phyloP scores from a whole-genome alignment of 371 early-diverging fungal genomes.

The Furculomyces boomerangus region DNA sequence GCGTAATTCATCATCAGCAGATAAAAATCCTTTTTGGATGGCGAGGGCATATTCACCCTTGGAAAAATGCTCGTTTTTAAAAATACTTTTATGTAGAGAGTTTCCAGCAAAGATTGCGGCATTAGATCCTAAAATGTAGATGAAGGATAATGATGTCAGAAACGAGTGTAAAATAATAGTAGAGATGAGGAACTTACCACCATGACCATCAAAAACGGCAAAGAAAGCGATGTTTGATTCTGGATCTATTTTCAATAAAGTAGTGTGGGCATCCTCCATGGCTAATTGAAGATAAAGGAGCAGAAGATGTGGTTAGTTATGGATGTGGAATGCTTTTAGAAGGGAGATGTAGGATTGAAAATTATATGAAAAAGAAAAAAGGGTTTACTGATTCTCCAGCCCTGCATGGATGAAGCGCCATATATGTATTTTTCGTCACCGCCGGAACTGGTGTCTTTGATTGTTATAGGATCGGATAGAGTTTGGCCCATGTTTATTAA shows the following conservation, averaged over 20 bases:
- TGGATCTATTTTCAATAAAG: slow-evolving; percentile 44
- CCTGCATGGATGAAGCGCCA: slow-evolving; percentile 89
- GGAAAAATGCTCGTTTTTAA: slow-evolving; percentile 37
- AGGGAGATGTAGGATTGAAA: not conserved
- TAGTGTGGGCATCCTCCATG: slow-evolving; percentile 95
- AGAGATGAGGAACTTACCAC: slow-evolving; percentile 39
- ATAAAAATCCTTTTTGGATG: slow-evolving; percentile 60
- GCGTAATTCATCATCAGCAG: slow-evolving; percentile 58
- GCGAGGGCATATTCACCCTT: slow-evolving; percentile 42
- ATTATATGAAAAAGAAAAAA: slow-evolving; percentile 1
- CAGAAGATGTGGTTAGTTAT: not conserved
- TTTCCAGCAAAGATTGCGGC: slow-evolving; percentile 73
- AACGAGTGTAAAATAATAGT: not conserved
- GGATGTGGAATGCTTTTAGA: not conserved
- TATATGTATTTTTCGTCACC: slow-evolving; percentile 52
- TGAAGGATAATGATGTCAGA: not conserved
- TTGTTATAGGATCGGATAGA: slow-evolving; percentile 80
- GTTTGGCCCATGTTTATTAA: slow-evolving; percentile 72
- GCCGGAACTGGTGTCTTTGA: slow-evolving; percentile 60
- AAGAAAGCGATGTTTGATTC: slow-evolving; percentile 45
- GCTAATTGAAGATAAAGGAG: slow-evolving; percentile 23
- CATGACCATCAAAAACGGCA: slow-evolving; percentile 95
- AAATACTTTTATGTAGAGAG: slow-evolving; percentile 46
- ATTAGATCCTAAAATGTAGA: not conserved
- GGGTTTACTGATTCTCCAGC: slow-evolving; percentile 87